Evolutionary conservation across 2,329 filamentous ascomycete genomes (phyloP).

Genomic region (Fusarium aywerte): DNA sequence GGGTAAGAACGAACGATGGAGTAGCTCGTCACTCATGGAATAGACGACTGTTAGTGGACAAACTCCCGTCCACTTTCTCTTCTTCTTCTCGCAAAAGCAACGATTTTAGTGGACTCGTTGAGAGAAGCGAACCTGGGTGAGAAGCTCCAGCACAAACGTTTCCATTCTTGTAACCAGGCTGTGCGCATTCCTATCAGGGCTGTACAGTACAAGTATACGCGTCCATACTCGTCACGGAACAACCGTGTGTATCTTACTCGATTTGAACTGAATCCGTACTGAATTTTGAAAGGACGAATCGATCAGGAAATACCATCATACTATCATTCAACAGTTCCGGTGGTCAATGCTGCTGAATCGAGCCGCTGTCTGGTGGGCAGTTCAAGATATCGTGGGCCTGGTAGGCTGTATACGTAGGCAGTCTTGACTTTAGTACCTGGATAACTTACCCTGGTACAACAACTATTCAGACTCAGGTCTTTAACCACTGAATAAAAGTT

Average conservation of each 20-base stretch:
- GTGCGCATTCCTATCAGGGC: conserved; percentile 32
- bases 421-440: neutral
- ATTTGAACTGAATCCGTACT: neutral
- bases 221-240: conserved; percentile 27
- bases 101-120: neutral
- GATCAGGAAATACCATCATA: neutral
- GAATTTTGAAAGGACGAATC: neutral
- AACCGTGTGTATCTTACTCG: neutral
- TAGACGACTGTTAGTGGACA: neutral
- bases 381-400: neutral
- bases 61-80: neutral
- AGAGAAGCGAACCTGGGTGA: neutral
- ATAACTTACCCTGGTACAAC: neutral
- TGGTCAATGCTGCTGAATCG: neutral
- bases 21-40: neutral
- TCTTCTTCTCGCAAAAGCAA: neutral
- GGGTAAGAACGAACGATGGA: conserved; percentile 13
- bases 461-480: neutral
- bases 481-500: neutral
- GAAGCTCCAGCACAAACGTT: neutral
- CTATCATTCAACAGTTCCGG: neutral
- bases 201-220: conserved; percentile 22
- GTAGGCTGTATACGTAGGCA: neutral
- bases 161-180: conserved; percentile 17
- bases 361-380: neutral